Evolutionary conservation across 2,329 filamentous ascomycete genomes (phyloP).

Genomic region (Aurifilum marmelostoma): DNA sequence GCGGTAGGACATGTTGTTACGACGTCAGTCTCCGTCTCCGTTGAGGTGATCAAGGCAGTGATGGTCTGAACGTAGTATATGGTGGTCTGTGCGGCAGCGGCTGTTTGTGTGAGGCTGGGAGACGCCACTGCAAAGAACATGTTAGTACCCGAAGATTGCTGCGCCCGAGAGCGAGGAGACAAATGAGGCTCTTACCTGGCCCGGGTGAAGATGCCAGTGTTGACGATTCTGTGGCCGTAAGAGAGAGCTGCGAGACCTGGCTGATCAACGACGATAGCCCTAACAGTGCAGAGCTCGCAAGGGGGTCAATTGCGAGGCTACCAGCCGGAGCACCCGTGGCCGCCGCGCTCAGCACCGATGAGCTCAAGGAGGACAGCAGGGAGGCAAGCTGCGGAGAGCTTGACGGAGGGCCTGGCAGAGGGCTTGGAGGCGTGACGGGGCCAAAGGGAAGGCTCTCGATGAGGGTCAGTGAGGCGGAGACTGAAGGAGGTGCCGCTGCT

Average conservation of each 20-base stretch:
- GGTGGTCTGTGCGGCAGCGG: conserved; percentile 21
- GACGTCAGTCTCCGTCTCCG: conserved; percentile 13
- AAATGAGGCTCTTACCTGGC: conserved; percentile 16
- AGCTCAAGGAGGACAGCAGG: conserved; percentile 25
- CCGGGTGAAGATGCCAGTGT: background rate
- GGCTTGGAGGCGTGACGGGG: background rate
- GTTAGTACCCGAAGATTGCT: conserved; percentile 14
- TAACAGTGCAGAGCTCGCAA: conserved; percentile 21
- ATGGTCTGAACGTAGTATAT: conserved; percentile 30
- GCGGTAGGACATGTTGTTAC: conserved; percentile 16
- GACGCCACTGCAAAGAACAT: background rate
- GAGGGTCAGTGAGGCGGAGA: conserved; percentile 22
- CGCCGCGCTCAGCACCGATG: conserved; percentile 15
- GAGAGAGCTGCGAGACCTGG: conserved; percentile 26
- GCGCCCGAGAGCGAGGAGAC: too few species aligned
- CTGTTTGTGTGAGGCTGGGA: background rate
- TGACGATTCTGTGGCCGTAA: conserved; percentile 10
- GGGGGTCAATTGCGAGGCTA: conserved; percentile 9
- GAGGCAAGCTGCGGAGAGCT: conserved; percentile 17
- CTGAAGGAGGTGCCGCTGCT: conserved; percentile 11
- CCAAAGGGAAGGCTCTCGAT: conserved; percentile 12
- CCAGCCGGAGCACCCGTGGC: background rate
- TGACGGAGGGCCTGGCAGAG: background rate
- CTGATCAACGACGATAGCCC: conserved; percentile 26
- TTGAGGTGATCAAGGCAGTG: conserved; percentile 27